A percentile compares a stretch with the other conserved stretches of the same genome.
phyloP scores from a whole-genome alignment of 352 stramenopile genomes.

The Globisporangium emineosum region DNA sequence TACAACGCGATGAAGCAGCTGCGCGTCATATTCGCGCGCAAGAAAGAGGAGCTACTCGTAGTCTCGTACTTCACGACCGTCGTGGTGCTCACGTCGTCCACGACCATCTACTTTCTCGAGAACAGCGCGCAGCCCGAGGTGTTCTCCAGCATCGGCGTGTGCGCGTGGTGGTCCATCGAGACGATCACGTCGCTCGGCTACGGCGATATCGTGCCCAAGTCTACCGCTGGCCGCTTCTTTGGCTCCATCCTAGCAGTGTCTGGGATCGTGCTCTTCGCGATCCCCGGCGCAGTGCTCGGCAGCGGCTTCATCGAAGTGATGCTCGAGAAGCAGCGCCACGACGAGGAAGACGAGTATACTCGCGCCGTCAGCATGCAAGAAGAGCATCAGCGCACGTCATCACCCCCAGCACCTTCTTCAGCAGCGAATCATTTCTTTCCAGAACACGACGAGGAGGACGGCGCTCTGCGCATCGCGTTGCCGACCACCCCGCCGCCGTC shows the following conservation, averaged over 20 bases:
- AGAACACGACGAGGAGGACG: not conserved
- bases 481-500: constrained; percentile 1
- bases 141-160: constrained; percentile 49
- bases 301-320: constrained; percentile 72
- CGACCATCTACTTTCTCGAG: constrained; percentile 67
- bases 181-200: constrained; percentile 72
- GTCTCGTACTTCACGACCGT: constrained; percentile 56
- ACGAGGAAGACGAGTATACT: constrained; percentile 35
- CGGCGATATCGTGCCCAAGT: constrained; percentile 55
- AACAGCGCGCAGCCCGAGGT: constrained; percentile 40
- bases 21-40: constrained; percentile 44
- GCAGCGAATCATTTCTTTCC: not conserved
- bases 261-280: constrained; percentile 61
- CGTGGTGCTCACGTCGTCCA: constrained; percentile 52
- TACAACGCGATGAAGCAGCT: constrained; percentile 65
- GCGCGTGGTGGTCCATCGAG: constrained; percentile 57
- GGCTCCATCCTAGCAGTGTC: constrained; percentile 46
- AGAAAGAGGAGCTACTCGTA: constrained; percentile 63
- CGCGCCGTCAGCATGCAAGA: constrained; percentile 16
- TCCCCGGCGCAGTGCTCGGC: constrained; percentile 51
- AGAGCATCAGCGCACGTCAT: not conserved
- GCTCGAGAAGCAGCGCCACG: constrained; percentile 55
- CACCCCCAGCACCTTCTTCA: not conserved
- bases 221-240: constrained; percentile 34
- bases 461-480: constrained; percentile 8